A percentile compares a stretch with the other conserved stretches of the same genome.
These are phyloP conservation scores for Dalbergia oliveri DNA, from an alignment of 306 rosid genomes.

Conservation along the genomic window DNA sequence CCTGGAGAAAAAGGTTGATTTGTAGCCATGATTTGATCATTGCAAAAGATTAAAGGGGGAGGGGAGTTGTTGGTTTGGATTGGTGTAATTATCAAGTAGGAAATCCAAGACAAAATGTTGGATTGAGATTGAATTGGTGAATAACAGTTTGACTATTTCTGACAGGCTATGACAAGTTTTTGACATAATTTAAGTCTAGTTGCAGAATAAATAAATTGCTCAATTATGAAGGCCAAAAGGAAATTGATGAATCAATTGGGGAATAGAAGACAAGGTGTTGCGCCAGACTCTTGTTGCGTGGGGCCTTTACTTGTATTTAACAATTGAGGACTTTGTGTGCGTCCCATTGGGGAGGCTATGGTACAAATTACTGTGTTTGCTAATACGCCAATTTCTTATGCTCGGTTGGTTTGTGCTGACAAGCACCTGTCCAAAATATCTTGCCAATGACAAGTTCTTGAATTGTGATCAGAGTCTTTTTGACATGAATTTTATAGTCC, in stretches of 20 bases:
- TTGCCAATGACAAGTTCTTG: too few species aligned
- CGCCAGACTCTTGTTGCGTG: not conserved
- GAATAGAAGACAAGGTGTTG: not conserved
- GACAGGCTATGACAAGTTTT: not conserved
- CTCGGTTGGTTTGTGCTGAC: not conserved
- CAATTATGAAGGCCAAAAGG: too few species aligned
- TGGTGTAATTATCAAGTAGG: too few species aligned
- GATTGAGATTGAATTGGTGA: not conserved
- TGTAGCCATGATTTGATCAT: not conserved
- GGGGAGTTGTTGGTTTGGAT: too few species aligned
- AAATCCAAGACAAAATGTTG: not conserved
- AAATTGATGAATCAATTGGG: not conserved
- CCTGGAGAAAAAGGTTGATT: not conserved
- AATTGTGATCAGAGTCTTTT: too few species aligned
- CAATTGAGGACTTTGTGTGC: not conserved
- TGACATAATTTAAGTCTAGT: not conserved
- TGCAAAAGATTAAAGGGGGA: constrained; percentile 22
- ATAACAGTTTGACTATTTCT: not conserved
- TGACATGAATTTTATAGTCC: too few species aligned
- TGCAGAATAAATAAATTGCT: not conserved
- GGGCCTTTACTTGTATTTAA: too few species aligned
- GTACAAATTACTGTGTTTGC: not conserved
- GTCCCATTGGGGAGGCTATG: too few species aligned
- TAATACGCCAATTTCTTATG: not conserved
- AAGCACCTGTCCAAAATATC: not conserved